Conservation (phyloP, 2,329 filamentous ascomycete species). For the Coniochaeta hoffmannii region DNA sequence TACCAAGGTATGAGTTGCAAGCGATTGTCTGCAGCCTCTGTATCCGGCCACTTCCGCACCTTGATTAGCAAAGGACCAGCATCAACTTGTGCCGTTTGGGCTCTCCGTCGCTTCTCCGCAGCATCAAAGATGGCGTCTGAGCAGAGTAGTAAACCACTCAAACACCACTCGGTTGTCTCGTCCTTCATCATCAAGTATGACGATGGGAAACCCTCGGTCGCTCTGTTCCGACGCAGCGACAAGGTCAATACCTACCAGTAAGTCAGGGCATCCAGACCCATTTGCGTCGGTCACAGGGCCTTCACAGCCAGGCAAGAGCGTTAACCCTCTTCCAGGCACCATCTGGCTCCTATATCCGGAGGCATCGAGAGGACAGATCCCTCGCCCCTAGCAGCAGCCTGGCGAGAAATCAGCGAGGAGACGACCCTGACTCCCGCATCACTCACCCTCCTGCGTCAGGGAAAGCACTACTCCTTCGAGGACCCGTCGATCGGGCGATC, state of each 20-base stretch:
- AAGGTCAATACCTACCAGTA: constrained; percentile 55
- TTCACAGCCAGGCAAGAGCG: neutral
- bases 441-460: constrained; percentile 44
- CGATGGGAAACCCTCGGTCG: constrained; percentile 36
- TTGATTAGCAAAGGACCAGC: neutral
- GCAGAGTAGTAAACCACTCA: constrained; percentile 11
- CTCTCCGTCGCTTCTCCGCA: neutral
- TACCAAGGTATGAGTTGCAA: no score
- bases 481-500: constrained; percentile 45
- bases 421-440: constrained; percentile 42
- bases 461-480: constrained; percentile 49
- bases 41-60: neutral
- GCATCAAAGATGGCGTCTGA: constrained; percentile 13
- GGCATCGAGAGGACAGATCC: constrained; percentile 47
- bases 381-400: constrained; percentile 47
- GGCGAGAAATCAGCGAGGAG: constrained; percentile 57
- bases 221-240: constrained; percentile 54
- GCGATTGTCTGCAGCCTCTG: no score
- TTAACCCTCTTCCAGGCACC: constrained; percentile 31
- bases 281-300: neutral
- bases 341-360: constrained; percentile 56
- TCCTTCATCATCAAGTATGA: constrained; percentile 44
- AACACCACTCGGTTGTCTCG: constrained; percentile 35
- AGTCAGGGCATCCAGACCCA: constrained; percentile 17
- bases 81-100: neutral